Conservation (phyloP, 148 eudicot genomes). For the Camellia granthamiana region DNA sequence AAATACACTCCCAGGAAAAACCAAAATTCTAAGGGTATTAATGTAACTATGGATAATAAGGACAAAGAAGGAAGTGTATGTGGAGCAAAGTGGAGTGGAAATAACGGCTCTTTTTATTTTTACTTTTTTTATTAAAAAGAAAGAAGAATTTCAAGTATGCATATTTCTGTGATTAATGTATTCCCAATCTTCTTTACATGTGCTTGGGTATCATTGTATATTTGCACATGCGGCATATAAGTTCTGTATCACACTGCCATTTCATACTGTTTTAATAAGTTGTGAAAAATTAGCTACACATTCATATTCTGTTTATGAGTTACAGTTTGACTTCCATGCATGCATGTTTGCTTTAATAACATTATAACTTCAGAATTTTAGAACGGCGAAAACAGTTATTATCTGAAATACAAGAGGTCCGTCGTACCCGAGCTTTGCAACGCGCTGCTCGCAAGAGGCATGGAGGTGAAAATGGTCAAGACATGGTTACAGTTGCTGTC, state of each 20-base stretch:
- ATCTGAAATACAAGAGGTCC: conserved; percentile 79
- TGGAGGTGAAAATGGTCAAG: conserved; percentile 58
- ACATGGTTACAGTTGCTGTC: conserved; percentile 79
- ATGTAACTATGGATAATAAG: too few species aligned
- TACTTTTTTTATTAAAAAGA: neutral
- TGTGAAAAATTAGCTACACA: neutral
- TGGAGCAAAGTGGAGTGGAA: too few species aligned
- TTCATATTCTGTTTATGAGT: neutral
- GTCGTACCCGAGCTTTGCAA: conserved; percentile 88
- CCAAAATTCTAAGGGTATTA: too few species aligned
- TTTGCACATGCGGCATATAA: neutral
- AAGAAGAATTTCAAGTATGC: neutral
- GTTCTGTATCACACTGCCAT: neutral
- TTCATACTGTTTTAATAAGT: neutral
- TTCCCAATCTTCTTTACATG: neutral
- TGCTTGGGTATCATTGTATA: neutral
- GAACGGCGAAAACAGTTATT: conserved; percentile 68
- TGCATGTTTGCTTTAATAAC: conserved; percentile 11
- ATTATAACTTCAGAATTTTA: conserved; percentile 56
- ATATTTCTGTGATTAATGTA: neutral
- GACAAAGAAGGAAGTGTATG: too few species aligned
- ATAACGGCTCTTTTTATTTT: too few species aligned
- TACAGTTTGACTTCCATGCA: neutral
- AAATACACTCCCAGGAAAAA: too few species aligned
- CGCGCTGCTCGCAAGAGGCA: conserved; percentile 87